Percentiles rank a stretch among this genome's conserved stretches.
Evolutionary conservation across 768 basidiomycete genomes (phyloP).

Genomic region (Amanita rimosa): DNA sequence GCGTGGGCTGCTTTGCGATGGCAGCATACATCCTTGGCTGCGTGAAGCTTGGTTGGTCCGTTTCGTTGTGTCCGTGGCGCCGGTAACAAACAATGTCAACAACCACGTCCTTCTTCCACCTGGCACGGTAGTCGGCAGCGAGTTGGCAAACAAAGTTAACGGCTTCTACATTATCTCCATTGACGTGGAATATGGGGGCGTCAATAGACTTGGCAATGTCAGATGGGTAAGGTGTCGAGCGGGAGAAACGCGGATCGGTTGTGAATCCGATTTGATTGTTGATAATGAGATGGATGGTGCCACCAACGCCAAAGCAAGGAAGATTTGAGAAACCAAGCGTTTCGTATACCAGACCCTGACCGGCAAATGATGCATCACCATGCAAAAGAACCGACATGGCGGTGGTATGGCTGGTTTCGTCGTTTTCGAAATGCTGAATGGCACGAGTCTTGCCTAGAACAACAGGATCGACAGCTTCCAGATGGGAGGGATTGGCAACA

Average conservation of each 20-base stretch:
- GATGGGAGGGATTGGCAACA: conserved; percentile 96
- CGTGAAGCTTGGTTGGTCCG: conserved; percentile 97
- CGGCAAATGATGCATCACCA: conserved; percentile 97
- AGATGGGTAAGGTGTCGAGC: conserved; percentile 95
- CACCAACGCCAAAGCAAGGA: conserved; percentile 92
- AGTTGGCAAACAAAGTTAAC: conserved; percentile 98
- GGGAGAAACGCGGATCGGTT: conserved; percentile 94
- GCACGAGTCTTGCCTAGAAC: conserved; percentile 99
- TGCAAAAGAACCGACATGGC: conserved; percentile 96
- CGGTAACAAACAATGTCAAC: conserved; percentile 98
- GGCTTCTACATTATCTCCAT: conserved; percentile 96
- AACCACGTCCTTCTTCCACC: conserved; percentile 98
- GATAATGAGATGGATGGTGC: conserved; percentile 95
- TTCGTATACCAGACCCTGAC: conserved; percentile 97
- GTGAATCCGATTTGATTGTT: conserved; percentile 99
- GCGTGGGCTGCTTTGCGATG: conserved; percentile 87
- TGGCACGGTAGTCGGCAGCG: conserved; percentile 95
- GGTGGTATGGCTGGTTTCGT: conserved; percentile 66
- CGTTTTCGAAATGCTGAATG: conserved; percentile 89
- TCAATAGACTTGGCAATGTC: conserved; percentile 99
- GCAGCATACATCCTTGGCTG: conserved; percentile 99
- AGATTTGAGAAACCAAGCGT: conserved; percentile 98
- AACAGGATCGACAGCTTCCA: conserved; percentile 95
- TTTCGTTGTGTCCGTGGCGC: conserved; percentile 99
- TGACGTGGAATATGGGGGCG: conserved; percentile 98